These are phyloP conservation scores for Zychaea mexicana DNA, from an alignment of 371 early-diverging fungal species.

Conservation along the genomic window DNA sequence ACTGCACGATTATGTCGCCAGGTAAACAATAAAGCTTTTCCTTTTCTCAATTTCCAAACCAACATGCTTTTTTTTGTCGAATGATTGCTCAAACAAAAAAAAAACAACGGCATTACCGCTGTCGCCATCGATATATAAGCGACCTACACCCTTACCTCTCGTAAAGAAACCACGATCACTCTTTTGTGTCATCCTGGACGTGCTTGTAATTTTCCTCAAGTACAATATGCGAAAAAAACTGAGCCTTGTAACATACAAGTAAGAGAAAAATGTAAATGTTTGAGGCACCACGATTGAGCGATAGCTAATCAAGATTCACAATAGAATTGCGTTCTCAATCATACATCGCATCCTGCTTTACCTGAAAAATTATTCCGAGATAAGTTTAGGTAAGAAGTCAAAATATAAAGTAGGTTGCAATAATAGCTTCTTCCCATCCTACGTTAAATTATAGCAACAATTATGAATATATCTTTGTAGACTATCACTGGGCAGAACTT, in stretches of 20 bases:
- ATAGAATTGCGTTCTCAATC: conserved; percentile 43
- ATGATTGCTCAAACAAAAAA: neutral
- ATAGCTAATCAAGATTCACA: neutral
- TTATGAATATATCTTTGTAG: no score
- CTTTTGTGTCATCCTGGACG: conserved; percentile 46
- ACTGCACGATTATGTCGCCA: conserved; percentile 38
- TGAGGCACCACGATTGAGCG: no score
- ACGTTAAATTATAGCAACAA: neutral
- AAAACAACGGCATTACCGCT: no score
- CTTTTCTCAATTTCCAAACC: neutral
- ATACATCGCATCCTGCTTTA: conserved; percentile 44
- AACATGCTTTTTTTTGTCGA: neutral
- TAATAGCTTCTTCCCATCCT: neutral
- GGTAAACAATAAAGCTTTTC: conserved; percentile 13
- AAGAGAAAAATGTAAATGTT: conserved; percentile 6
- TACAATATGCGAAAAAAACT: conserved; percentile 59
- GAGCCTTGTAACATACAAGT: conserved; percentile 53
- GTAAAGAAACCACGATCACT: conserved; percentile 41
- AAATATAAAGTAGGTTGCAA: neutral
- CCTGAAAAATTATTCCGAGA: conserved; percentile 36
- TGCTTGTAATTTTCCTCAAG: conserved; percentile 48
- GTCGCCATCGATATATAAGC: conserved; percentile 11
- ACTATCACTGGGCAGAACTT: conserved; percentile 57
- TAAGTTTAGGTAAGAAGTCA: conserved; percentile 41
- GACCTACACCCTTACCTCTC: conserved; percentile 52